These are phyloP conservation scores for Dioszegia crocea DNA, from an alignment of 768 basidiomycete genomes.

Conservation along the genomic window DNA sequence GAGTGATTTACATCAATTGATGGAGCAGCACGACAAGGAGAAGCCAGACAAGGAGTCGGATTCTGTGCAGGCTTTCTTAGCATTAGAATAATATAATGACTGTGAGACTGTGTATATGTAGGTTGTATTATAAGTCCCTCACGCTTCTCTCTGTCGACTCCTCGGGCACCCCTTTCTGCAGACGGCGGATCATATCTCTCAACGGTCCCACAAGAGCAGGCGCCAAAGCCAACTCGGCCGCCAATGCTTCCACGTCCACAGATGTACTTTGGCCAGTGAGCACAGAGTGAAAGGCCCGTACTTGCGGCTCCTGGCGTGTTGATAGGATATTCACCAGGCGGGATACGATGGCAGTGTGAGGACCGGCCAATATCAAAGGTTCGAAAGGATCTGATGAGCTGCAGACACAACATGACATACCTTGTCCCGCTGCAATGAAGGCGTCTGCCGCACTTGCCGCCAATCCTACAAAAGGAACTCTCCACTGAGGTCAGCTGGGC, in stretches of 20 bases:
- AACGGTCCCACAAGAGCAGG: neutral
- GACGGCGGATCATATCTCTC: neutral
- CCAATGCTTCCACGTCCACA: neutral
- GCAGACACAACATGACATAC: constrained; percentile 6
- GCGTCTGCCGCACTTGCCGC: constrained; percentile 25
- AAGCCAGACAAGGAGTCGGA: constrained; percentile 1
- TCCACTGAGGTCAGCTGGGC: constrained; percentile 24
- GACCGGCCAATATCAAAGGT: neutral
- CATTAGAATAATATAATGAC: too few species aligned
- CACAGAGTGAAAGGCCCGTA: neutral
- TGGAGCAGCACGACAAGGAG: constrained; percentile 20
- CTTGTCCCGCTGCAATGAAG: constrained; percentile 14
- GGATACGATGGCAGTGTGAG: neutral
- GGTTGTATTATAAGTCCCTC: constrained; percentile 7
- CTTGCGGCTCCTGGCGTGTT: neutral
- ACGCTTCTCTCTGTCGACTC: constrained; percentile 5
- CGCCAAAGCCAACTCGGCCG: neutral
- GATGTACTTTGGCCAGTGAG: neutral
- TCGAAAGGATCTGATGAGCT: neutral
- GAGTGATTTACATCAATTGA: constrained; percentile 33
- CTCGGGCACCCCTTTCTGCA: neutral
- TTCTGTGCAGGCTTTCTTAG: too few species aligned
- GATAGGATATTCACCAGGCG: neutral
- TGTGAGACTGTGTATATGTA: too few species aligned
- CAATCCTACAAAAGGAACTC: constrained; percentile 18